Percentiles rank a stretch among this genome's conserved stretches.
phyloP scores from a whole-genome alignment of 2,329 filamentous ascomycete genomes.

The Arthrinium puccinioides region DNA sequence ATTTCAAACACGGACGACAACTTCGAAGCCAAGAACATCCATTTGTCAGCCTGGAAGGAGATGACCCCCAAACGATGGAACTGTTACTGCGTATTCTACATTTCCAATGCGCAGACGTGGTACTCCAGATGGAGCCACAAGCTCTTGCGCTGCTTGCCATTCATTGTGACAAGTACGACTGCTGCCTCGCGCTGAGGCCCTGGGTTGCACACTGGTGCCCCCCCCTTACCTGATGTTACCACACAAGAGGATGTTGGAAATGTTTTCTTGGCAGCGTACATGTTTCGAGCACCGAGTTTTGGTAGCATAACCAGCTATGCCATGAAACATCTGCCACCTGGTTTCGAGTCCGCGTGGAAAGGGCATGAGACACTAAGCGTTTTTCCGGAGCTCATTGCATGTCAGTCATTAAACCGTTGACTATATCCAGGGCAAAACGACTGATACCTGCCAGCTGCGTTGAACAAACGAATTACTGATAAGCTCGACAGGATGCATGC shows the following conservation, averaged over 20 bases:
- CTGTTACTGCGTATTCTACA: neutral
- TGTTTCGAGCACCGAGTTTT: neutral
- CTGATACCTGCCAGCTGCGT: neutral
- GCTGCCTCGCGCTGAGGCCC: neutral
- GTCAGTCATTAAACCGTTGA: neutral
- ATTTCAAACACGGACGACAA: neutral
- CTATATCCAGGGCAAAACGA: neutral
- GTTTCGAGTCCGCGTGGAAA: neutral
- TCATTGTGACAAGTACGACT: constrained; percentile 1
- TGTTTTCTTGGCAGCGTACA: neutral
- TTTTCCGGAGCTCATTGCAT: neutral
- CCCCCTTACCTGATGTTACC: neutral
- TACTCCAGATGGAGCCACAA: neutral
- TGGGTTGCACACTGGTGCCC: neutral
- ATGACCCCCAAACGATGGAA: neutral
- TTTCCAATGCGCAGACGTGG: neutral
- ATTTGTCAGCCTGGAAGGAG: neutral
- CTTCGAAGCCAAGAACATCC: neutral
- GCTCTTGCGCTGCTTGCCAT: neutral
- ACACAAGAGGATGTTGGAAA: neutral
- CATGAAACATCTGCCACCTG: neutral
- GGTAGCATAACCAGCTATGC: neutral
- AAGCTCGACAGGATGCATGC: neutral
- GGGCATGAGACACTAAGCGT: neutral
- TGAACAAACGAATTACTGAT: neutral